phyloP scores from a whole-genome alignment of 2,329 filamentous ascomycete genomes.

The Alternaria tenuissima region DNA sequence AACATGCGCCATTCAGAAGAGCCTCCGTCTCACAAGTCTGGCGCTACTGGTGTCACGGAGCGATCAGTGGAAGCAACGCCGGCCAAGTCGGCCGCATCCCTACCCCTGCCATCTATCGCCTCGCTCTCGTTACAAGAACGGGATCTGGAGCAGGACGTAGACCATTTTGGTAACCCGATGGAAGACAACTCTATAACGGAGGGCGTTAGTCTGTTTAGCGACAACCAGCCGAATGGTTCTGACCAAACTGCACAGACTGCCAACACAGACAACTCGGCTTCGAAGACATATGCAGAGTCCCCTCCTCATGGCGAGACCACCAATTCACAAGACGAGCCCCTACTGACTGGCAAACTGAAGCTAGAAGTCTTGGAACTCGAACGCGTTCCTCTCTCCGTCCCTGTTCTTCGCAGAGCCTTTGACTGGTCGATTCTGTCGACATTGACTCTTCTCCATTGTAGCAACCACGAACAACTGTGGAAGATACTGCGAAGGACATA shows the following conservation, averaged over 20 bases:
- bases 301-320: slow-evolving; percentile 2
- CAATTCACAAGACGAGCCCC: slow-evolving; percentile 41
- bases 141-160: slow-evolving; percentile 39
- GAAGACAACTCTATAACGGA: slow-evolving; percentile 35
- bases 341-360: slow-evolving; percentile 66
- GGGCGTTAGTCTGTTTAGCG: slow-evolving; percentile 35
- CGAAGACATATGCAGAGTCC: slow-evolving; percentile 7
- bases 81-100: slow-evolving; percentile 27
- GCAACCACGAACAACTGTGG: slow-evolving; percentile 78
- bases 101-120: slow-evolving; percentile 28
- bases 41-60: slow-evolving; percentile 21
- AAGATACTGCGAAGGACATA: slow-evolving; percentile 69
- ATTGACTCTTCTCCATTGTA: slow-evolving; percentile 77
- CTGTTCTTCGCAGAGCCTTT: slow-evolving; percentile 73
- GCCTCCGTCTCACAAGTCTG: slow-evolving; percentile 15
- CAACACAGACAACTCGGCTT: slow-evolving; percentile 10
- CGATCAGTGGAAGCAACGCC: slow-evolving; percentile 25
- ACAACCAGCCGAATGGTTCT: slow-evolving; percentile 21
- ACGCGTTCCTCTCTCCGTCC: slow-evolving; percentile 74
- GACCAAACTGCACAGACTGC: slow-evolving; percentile 19
- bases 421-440: slow-evolving; percentile 78
- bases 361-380: slow-evolving; percentile 80
- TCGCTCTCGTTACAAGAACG: slow-evolving; percentile 37
- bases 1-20: slow-evolving; percentile 59
- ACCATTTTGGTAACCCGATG: slow-evolving; percentile 38